Evolutionary conservation across 2,329 filamentous ascomycete genomes (phyloP).

Genomic region (Coniochaeta sp.): DNA sequence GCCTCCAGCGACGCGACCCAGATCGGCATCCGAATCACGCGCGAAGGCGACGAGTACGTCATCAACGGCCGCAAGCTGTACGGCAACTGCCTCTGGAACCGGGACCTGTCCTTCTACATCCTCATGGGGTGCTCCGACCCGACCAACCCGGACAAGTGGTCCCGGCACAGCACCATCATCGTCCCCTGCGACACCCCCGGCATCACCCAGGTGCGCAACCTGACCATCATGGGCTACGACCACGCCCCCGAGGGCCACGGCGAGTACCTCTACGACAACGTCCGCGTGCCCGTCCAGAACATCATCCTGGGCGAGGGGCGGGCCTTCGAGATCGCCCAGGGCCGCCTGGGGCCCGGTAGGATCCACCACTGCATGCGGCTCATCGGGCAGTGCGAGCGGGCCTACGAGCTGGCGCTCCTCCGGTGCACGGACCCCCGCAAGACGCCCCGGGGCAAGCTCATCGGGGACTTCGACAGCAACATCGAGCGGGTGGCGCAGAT

Average conservation of each 20-base stretch:
- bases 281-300: constrained; percentile 28
- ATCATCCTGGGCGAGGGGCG: constrained; percentile 31
- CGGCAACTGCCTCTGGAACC: constrained; percentile 29
- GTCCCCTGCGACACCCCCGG: constrained; percentile 28
- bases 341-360: constrained; percentile 28
- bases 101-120: constrained; percentile 22
- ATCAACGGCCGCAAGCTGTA: constrained; percentile 33
- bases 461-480: constrained; percentile 24
- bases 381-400: constrained; percentile 32
- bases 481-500: constrained; percentile 32
- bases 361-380: constrained; percentile 34
- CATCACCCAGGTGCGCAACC: constrained; percentile 27
- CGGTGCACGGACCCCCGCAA: constrained; percentile 24
- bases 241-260: constrained; percentile 33
- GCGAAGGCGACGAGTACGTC: constrained; percentile 26
- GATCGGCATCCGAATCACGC: constrained; percentile 27
- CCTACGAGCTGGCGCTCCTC: constrained; percentile 27
- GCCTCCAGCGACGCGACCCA: constrained; percentile 42
- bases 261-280: constrained; percentile 31
- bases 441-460: constrained; percentile 28
- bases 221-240: constrained; percentile 33
- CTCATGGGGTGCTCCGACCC: constrained; percentile 29
- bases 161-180: constrained; percentile 28
- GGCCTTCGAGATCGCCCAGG: constrained; percentile 33
- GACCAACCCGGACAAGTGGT: constrained; percentile 28